Conservation (phyloP, 345 rosid species). For the Hypericum androsaemum region DNA sequence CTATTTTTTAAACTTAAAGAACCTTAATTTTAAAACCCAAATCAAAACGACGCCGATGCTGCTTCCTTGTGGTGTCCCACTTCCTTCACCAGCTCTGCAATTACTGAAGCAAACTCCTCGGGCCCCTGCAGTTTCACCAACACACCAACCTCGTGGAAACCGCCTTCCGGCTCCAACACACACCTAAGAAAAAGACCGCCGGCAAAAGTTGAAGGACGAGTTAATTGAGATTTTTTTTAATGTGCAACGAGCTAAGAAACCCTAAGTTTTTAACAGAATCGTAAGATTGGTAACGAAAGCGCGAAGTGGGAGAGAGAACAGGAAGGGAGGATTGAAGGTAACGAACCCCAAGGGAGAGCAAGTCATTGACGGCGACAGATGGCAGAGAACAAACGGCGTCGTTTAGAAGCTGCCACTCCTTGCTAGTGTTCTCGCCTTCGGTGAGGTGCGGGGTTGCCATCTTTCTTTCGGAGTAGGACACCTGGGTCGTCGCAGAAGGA, state of each 20-base stretch:
- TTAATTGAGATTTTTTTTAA: not conserved
- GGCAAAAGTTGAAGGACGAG: not conserved
- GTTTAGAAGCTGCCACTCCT: slow-evolving; percentile 25
- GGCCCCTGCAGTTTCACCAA: slow-evolving; percentile 29
- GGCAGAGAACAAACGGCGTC: slow-evolving; percentile 48
- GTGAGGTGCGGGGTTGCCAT: no score
- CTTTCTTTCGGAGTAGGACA: no score
- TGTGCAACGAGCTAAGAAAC: not conserved
- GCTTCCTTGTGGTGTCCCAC: no score
- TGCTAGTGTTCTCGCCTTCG: not conserved
- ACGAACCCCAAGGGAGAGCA: slow-evolving; percentile 47
- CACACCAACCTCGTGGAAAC: slow-evolving; percentile 27
- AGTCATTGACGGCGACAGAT: slow-evolving; percentile 44
- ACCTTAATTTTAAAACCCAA: no score
- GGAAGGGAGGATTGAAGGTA: not conserved
- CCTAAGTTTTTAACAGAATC: not conserved
- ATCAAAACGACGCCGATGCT: no score
- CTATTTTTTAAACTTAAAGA: no score
- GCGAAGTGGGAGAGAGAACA: not conserved
- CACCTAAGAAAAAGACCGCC: slow-evolving; percentile 28
- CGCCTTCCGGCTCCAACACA: slow-evolving; percentile 38
- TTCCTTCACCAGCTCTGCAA: slow-evolving; percentile 45
- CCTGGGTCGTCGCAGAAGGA: no score
- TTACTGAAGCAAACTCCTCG: slow-evolving; percentile 30
- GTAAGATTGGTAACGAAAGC: not conserved